Base-by-base conservation (phyloP, 768 basidiomycete species). In the Mycena galopus region DNA sequence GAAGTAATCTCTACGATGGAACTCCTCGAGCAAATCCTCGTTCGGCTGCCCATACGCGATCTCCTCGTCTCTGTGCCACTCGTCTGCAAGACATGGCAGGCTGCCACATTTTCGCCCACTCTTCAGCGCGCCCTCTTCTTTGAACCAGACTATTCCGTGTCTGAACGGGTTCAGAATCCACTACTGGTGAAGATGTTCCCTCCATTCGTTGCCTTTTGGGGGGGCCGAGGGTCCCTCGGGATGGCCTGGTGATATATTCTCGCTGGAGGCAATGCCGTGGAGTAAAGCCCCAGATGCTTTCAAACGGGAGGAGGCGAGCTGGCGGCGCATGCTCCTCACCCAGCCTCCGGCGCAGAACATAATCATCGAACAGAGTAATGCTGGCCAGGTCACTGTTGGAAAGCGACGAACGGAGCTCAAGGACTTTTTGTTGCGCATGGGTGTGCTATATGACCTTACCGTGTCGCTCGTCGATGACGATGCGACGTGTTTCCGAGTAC, bases 391-490 rank as follows among this genome's bases (percentile, higher is more conserved):
- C 37, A 21, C 27, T 3, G 42, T 39, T 8, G 56, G n/a, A n/a
- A n/a, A 66, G n/a, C 55, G 65, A 12, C 37, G n/a, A 8, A 55
- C 19, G 27, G 39, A 47, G 37, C 23, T 66, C 2, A 29, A 30
- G 6, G 53, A 57, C 29, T 17, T 30, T 25, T 32, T 19, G 5
- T 17, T 67, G 29, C 33, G 39, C 65, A 67, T 67, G 65, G 65
- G 55, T 5, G 21, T 14, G 3, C 56, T 67, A 2, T 67, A 67
- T n/a, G 65, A 58, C 37, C 23, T 57, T 4, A 11, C 56, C 4
- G 55, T 67, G 42, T 35, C 53, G 19, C n/a, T 67, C 56, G 47
- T 67, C 25, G 39, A 67, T 30, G 37, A 42, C 19, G 29, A 30
- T 11, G 19, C 29, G 0, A 19, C 37, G 7, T 44, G 27, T 1